phyloP scores from a whole-genome alignment of 225 moss, liverwort and hornwort species.

The Physcomitrellopsis africana region DNA sequence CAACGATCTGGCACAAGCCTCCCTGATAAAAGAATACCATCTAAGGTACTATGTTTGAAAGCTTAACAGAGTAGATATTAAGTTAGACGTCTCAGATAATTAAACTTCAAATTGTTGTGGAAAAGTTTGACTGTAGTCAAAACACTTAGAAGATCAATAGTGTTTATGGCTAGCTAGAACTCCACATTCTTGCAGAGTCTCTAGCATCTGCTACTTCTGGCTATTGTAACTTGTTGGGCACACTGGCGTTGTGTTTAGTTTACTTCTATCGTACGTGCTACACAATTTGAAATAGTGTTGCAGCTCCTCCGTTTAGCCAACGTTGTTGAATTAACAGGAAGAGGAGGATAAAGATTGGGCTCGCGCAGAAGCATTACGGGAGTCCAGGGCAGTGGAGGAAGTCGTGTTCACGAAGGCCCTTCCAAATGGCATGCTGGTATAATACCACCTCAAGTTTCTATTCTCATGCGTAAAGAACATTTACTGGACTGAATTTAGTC shows the following conservation, averaged over 20 bases:
- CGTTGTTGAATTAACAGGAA: slow-evolving; percentile 45
- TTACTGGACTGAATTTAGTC: background rate
- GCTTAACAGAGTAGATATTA: background rate
- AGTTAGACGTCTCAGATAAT: background rate
- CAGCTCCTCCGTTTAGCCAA: background rate
- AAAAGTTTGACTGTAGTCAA: background rate
- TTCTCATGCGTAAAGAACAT: background rate
- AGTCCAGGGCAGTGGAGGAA: slow-evolving; percentile 59
- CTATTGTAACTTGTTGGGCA: background rate
- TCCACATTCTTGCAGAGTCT: background rate
- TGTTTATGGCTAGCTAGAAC: background rate
- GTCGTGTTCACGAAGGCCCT: slow-evolving; percentile 52
- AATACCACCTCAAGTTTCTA: slow-evolving; percentile 8
- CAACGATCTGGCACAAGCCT: slow-evolving; percentile 9
- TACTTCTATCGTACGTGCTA: background rate
- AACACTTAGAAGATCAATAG: background rate
- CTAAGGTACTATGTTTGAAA: slow-evolving; percentile 16
- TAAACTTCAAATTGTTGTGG: slow-evolving; percentile 7
- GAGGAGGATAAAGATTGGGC: slow-evolving; percentile 80
- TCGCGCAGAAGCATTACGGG: slow-evolving; percentile 72
- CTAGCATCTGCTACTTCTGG: background rate
- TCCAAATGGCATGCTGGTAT: slow-evolving; percentile 75
- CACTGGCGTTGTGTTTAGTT: background rate
- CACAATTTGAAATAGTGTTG: background rate
- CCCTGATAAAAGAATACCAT: slow-evolving; percentile 26